These are phyloP conservation scores for Cytidiella melzeri DNA, from an alignment of 768 basidiomycete species.

Conservation along the genomic window DNA sequence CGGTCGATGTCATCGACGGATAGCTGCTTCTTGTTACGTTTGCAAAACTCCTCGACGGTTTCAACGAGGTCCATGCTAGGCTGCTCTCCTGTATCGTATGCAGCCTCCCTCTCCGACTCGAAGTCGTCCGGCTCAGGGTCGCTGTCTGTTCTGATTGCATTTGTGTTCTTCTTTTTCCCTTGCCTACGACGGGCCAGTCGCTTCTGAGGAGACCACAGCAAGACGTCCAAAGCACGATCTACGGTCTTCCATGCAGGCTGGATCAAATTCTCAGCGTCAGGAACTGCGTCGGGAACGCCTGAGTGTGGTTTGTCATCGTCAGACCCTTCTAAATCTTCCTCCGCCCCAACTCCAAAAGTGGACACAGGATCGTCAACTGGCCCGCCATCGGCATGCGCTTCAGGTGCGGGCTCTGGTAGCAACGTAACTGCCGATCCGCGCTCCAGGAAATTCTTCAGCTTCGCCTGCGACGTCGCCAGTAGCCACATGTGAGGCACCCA, in stretches of 20 bases:
- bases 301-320: conserved; percentile 8
- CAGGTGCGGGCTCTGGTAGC: conserved; percentile 38
- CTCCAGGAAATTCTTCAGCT: conserved; percentile 71
- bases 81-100: conserved; percentile 56
- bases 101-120: conserved; percentile 30
- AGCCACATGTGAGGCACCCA: conserved; percentile 97
- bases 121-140: conserved; percentile 26
- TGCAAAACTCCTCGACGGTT: conserved; percentile 59
- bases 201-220: conserved; percentile 49
- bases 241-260: conserved; percentile 81
- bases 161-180: conserved; percentile 24
- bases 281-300: conserved; percentile 33
- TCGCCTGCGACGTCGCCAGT: conserved; percentile 52
- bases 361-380: conserved; percentile 18
- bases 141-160: conserved; percentile 22
- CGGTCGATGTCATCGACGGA: conserved; percentile 44
- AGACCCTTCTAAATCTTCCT: conserved; percentile 23
- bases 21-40: conserved; percentile 35
- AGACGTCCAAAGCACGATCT: conserved; percentile 86
- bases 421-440: conserved; percentile 66
- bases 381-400: conserved; percentile 30
- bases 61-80: conserved; percentile 50
- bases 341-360: conserved; percentile 38
- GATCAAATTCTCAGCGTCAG: conserved; percentile 69
- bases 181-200: conserved; percentile 15